phyloP scores from a whole-genome alignment of 176 grass and related monocot genomes.

The Ensete ventricosum region DNA sequence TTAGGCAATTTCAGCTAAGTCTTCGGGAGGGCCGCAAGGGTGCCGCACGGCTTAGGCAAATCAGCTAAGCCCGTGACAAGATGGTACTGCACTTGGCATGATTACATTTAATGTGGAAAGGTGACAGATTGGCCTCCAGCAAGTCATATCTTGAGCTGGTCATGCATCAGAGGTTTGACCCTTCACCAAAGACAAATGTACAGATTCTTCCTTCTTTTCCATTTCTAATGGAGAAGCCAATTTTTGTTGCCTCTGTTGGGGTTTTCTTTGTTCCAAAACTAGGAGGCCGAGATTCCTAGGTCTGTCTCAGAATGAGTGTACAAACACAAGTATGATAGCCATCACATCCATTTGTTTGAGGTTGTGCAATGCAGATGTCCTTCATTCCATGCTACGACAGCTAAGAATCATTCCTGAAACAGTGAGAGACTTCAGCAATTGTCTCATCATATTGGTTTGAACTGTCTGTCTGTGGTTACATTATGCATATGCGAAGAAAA shows the following conservation, averaged over 20 bases:
- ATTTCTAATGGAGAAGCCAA: neutral
- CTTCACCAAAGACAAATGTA: neutral
- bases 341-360: neutral
- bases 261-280: neutral
- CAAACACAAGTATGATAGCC: neutral
- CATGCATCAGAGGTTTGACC: neutral
- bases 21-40: too few species aligned
- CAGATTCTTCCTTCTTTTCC: neutral
- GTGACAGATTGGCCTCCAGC: neutral
- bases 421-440: too few species aligned
- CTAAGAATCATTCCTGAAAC: too few species aligned
- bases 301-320: neutral
- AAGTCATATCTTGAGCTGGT: neutral
- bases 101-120: neutral
- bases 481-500: too few species aligned
- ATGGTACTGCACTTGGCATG: neutral
- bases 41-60: too few species aligned
- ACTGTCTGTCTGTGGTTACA: too few species aligned
- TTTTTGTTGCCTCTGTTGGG: too few species aligned
- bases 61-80: too few species aligned
- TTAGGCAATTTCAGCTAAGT: too few species aligned
- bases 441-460: too few species aligned
- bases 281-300: neutral
- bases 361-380: neutral
- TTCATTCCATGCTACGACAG: too few species aligned